Conservation (phyloP, 352 stramenopile genomes). For the Phytophthora pini region DNA sequence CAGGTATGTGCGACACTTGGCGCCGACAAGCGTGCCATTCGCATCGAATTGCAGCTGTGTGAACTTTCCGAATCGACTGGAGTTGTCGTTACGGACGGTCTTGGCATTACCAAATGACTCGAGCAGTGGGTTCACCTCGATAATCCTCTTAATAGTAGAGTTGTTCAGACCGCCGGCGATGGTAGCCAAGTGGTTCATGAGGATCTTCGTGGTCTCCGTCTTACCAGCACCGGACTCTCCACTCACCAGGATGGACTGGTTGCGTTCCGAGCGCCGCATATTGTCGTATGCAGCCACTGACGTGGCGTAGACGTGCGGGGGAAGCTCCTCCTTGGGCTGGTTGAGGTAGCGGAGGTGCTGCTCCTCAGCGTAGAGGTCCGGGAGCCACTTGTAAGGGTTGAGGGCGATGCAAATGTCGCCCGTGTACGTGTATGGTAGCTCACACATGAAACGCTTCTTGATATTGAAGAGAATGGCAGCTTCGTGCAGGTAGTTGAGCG, state of each 20-base stretch:
- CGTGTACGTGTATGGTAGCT: slow-evolving; percentile 96
- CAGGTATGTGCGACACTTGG: slow-evolving; percentile 96
- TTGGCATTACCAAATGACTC: slow-evolving; percentile 99
- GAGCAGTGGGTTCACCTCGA: slow-evolving; percentile 98
- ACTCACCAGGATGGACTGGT: slow-evolving; percentile 89
- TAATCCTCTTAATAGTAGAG: slow-evolving; percentile 95
- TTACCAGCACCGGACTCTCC: slow-evolving; percentile 92
- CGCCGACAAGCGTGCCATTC: slow-evolving; percentile 87
- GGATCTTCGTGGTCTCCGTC: slow-evolving; percentile 95
- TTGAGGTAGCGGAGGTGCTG: slow-evolving; percentile 79
- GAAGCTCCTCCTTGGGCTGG: slow-evolving; percentile 76
- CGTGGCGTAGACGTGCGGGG: slow-evolving; percentile 81
- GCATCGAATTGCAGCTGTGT: slow-evolving; percentile 95
- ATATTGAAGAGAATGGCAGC: slow-evolving; percentile 92
- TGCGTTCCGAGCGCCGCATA: slow-evolving; percentile 71
- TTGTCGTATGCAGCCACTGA: slow-evolving; percentile 82
- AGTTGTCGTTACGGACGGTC: slow-evolving; percentile 98
- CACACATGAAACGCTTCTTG: slow-evolving; percentile 79
- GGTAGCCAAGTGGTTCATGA: slow-evolving; percentile 87
- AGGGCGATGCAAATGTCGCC: slow-evolving; percentile 98
- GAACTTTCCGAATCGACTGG: slow-evolving; percentile 96
- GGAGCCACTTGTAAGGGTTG: slow-evolving; percentile 96
- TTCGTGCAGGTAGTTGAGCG: slow-evolving; percentile 91
- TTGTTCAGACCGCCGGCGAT: slow-evolving; percentile 89
- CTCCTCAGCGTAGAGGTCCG: slow-evolving; percentile 87